Evolutionary conservation across 371 early-diverging fungal species (phyloP).

Genomic region (Saksenaea vasiformis): DNA sequence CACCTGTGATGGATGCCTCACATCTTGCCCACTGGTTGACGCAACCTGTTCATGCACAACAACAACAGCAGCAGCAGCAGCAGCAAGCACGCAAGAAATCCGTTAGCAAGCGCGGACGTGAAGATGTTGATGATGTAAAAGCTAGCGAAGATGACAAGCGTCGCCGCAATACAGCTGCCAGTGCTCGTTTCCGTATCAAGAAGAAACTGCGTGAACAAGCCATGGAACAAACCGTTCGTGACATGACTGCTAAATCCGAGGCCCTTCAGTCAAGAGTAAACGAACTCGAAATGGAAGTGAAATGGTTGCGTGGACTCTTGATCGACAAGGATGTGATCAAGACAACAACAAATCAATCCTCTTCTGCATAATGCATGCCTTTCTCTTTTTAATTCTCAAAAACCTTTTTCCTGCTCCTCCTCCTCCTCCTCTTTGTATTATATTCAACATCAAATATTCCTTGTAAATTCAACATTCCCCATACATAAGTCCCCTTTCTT

Average conservation of each 20-base stretch:
- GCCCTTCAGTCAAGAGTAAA: conserved; percentile 65
- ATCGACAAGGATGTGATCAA: conserved; percentile 64
- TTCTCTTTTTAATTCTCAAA: not conserved
- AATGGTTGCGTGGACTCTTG: conserved; percentile 83
- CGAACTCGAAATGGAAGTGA: conserved; percentile 87
- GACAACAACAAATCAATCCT: not conserved
- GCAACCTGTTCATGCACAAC: conserved; percentile 8
- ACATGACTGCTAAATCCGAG: conserved; percentile 75
- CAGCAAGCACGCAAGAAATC: conserved; percentile 8
- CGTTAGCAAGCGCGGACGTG: not conserved
- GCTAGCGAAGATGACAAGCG: conserved; percentile 78
- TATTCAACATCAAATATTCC: conserved; percentile 18
- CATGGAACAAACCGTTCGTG: conserved; percentile 76
- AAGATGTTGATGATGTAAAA: not conserved
- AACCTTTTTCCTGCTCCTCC: too few relatives aligned
- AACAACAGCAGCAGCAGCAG: too few relatives aligned
- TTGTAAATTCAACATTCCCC: conserved; percentile 25
- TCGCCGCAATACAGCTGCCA: conserved; percentile 89
- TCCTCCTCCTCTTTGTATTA: conserved; percentile 19
- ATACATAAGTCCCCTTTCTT: conserved; percentile 2
- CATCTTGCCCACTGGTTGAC: conserved; percentile 12
- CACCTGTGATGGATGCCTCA: conserved; percentile 17
- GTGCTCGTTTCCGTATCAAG: conserved; percentile 91
- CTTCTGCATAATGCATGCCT: not conserved
- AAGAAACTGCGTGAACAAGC: conserved; percentile 85